A percentile compares a stretch with the other conserved stretches of the same genome.
Conservation (phyloP, 225 moss, liverwort and hornwort species). For the Physcomitrellopsis africana region DNA sequence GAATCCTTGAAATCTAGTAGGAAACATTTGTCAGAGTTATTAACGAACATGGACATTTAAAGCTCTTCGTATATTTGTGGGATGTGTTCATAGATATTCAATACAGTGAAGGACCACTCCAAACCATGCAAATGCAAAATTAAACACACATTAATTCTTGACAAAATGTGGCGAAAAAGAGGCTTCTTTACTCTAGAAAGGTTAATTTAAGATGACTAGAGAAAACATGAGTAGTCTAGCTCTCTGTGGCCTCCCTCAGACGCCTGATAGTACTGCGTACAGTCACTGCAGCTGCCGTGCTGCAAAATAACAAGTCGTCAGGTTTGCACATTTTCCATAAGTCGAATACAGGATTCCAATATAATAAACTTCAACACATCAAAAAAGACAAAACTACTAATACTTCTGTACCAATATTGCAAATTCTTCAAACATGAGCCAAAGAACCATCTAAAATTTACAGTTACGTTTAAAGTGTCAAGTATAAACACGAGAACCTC, state of each 20-base stretch:
- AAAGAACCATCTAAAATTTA: background rate
- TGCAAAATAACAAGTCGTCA: constrained; percentile 16
- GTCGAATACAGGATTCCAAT: background rate
- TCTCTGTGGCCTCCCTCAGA: constrained; percentile 51
- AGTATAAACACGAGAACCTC: background rate
- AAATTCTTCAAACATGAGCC: background rate
- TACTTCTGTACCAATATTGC: background rate
- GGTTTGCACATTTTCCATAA: background rate
- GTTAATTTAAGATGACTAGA: constrained; percentile 15
- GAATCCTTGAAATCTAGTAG: too few species aligned
- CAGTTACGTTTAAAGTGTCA: too few species aligned
- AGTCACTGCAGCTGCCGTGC: constrained; percentile 49
- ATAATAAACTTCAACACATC: background rate
- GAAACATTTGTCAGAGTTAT: too few species aligned
- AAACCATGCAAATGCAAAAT: background rate
- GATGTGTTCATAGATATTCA: background rate
- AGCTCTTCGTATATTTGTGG: background rate
- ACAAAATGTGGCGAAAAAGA: background rate
- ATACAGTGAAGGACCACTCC: background rate
- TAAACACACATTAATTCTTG: background rate
- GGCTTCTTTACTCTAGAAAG: constrained; percentile 15
- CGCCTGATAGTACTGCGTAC: constrained; percentile 53
- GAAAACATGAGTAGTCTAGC: constrained; percentile 25
- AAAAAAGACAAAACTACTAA: background rate
- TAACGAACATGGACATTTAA: background rate